Evolutionary conservation across 192 early-diverging fungal genomes (phyloP).

Genomic region (Coemansia reversa): DNA sequence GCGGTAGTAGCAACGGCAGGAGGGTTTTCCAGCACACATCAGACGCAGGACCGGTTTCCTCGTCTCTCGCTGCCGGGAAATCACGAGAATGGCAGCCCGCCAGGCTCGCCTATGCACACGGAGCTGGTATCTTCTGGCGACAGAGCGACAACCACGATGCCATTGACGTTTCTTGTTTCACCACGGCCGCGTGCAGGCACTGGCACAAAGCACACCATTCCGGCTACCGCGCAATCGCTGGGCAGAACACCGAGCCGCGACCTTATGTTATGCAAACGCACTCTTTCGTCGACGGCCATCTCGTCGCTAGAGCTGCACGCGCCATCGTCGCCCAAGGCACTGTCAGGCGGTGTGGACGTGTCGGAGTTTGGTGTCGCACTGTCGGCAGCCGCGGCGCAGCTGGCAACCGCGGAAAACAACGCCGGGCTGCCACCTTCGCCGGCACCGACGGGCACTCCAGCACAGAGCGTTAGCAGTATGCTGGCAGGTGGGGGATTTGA

Average conservation of each 20-base stretch:
- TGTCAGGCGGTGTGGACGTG: constrained; percentile 41
- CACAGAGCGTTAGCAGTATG: constrained; percentile 26
- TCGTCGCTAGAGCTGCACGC: constrained; percentile 31
- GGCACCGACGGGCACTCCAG: constrained; percentile 30
- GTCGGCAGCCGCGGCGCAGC: constrained; percentile 6
- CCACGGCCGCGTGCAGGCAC: constrained; percentile 44
- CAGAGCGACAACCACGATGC: constrained; percentile 14
- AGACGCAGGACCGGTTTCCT: constrained; percentile 32
- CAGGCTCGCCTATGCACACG: constrained; percentile 27
- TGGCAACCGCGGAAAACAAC: constrained; percentile 4
- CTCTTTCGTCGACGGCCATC: constrained; percentile 35
- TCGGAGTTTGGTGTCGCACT: constrained; percentile 47
- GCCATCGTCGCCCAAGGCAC: constrained; percentile 34
- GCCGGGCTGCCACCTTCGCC: constrained; percentile 32
- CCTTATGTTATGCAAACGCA: constrained; percentile 33
- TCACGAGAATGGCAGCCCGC: constrained; percentile 18
- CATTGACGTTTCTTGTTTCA: constrained; percentile 53
- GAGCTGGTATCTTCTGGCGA: constrained; percentile 18
- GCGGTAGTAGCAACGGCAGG: constrained; percentile 6
- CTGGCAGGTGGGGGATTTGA: constrained; percentile 30
- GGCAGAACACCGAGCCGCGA: constrained; percentile 33
- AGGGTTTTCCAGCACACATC: constrained; percentile 24
- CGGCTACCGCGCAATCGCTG: constrained; percentile 16
- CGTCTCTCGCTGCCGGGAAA: constrained; percentile 26
- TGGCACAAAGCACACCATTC: constrained; percentile 25